phyloP scores from a whole-genome alignment of 1,284 basidiomycete species.

The Fomitiporia mediterranea region DNA sequence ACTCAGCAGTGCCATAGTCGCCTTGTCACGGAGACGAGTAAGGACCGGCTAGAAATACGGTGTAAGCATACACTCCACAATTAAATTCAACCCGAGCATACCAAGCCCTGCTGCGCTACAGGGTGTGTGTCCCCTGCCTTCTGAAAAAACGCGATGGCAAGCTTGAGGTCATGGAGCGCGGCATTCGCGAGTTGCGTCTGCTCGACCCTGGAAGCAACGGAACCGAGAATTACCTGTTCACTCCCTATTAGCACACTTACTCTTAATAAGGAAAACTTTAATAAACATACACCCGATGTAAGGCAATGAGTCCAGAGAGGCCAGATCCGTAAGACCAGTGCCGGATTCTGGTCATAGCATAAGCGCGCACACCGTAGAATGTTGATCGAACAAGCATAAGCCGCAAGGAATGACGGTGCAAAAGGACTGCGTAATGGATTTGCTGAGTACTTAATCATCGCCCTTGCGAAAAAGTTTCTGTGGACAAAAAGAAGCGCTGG shows the following conservation, averaged over 20 bases:
- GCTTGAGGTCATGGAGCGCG: conserved; percentile 29
- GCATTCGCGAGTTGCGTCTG: conserved; percentile 27
- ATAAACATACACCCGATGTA: conserved; percentile 34
- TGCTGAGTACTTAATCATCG: conserved; percentile 13
- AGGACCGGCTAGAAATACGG: conserved; percentile 10
- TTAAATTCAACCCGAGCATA: neutral
- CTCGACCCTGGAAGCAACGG: conserved; percentile 22
- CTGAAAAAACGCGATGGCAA: conserved; percentile 28
- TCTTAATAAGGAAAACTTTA: neutral
- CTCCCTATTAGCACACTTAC: neutral
- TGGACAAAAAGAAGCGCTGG: conserved; percentile 18
- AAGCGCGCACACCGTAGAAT: conserved; percentile 2
- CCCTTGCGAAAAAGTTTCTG: conserved; percentile 18
- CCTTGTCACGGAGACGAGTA: conserved; percentile 9
- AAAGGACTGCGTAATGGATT: conserved; percentile 20
- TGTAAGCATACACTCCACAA: neutral
- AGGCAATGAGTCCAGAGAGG: conserved; percentile 37
- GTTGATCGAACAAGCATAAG: conserved; percentile 14
- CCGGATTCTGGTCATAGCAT: neutral
- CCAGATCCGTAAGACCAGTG: conserved; percentile 31
- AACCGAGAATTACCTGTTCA: conserved; percentile 21
- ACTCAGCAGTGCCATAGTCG: neutral
- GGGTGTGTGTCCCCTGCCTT: conserved; percentile 21
- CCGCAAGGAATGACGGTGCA: conserved; percentile 16
- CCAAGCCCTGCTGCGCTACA: conserved; percentile 10